Evolutionary conservation across 169 alveolate genomes (phyloP).

Genomic region (Neospora caninum): DNA sequence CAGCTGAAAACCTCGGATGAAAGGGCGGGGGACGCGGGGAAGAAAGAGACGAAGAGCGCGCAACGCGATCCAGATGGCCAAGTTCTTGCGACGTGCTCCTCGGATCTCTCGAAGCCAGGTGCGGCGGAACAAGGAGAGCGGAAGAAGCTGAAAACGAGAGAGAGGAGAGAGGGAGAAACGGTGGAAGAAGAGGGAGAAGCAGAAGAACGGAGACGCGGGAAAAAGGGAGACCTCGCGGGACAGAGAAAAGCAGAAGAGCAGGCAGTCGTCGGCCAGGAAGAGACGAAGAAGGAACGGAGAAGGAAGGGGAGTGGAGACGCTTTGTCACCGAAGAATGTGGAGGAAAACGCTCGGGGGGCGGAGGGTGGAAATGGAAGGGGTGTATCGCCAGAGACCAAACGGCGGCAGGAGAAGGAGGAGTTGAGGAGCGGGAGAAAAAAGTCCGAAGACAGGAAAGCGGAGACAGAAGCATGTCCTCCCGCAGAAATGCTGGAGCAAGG

Average conservation of each 20-base stretch:
- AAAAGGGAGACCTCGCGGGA: not conserved
- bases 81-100: no score
- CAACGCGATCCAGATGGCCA: not conserved
- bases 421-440: not conserved
- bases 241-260: not conserved
- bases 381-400: no score
- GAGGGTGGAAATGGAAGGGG: no score
- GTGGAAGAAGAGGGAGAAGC: not conserved
- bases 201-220: not conserved
- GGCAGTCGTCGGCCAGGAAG: no score
- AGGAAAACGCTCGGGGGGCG: no score
- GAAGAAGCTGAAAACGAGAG: not conserved
- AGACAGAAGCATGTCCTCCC: not conserved
- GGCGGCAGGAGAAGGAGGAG: not conserved
- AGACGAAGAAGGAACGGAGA: not conserved
- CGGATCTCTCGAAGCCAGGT: no score
- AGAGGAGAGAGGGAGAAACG: not conserved
- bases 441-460: not conserved
- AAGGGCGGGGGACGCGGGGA: not conserved
- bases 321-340: no score
- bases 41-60: not conserved
- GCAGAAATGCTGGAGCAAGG: not conserved
- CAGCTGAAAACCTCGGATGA: not conserved
- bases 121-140: not conserved
- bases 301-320: no score